A percentile compares a stretch with the other conserved stretches of the same genome.
phyloP scores from a whole-genome alignment of 495 filamentous ascomycete species.

The Annulohypoxylon stygium region DNA sequence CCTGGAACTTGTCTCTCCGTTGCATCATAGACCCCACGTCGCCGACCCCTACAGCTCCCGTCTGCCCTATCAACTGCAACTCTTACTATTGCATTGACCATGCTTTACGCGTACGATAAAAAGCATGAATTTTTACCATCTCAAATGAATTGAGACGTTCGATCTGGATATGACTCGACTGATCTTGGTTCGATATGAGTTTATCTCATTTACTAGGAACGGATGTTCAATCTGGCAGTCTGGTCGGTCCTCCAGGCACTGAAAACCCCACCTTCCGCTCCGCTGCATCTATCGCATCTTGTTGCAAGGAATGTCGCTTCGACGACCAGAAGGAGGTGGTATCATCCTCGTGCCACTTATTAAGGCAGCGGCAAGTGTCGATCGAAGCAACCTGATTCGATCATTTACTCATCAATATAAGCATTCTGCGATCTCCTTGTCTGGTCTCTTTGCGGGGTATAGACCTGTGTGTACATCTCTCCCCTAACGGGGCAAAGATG shows the following conservation, averaged over 20 bases:
- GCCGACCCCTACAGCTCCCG: neutral
- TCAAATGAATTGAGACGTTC: constrained; percentile 1
- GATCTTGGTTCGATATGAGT: constrained; percentile 9
- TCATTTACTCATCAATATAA: constrained; percentile 21
- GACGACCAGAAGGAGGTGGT: constrained; percentile 31
- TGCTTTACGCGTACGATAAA: neutral
- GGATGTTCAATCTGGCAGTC: constrained; percentile 6
- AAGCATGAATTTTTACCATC: neutral
- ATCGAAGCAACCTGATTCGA: constrained; percentile 45
- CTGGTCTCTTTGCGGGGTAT: constrained; percentile 49
- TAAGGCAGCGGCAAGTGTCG: constrained; percentile 34
- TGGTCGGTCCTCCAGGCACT: neutral
- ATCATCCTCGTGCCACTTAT: constrained; percentile 40
- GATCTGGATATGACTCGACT: neutral
- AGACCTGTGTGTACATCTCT: constrained; percentile 31
- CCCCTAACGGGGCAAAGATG: constrained; percentile 31
- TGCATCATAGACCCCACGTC: constrained; percentile 41
- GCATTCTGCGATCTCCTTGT: constrained; percentile 44
- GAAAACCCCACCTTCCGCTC: constrained; percentile 1
- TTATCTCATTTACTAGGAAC: constrained; percentile 1
- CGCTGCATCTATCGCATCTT: constrained; percentile 5
- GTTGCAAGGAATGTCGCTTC: neutral
- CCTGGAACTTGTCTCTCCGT: constrained; percentile 27
- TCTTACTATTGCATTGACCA: neutral
- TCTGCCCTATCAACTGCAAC: constrained; percentile 1